A percentile compares a stretch with the other conserved stretches of the same genome.
Evolutionary conservation across 805 yeast genomes (phyloP).

Genomic region (Spathaspora hagerdaliae): DNA sequence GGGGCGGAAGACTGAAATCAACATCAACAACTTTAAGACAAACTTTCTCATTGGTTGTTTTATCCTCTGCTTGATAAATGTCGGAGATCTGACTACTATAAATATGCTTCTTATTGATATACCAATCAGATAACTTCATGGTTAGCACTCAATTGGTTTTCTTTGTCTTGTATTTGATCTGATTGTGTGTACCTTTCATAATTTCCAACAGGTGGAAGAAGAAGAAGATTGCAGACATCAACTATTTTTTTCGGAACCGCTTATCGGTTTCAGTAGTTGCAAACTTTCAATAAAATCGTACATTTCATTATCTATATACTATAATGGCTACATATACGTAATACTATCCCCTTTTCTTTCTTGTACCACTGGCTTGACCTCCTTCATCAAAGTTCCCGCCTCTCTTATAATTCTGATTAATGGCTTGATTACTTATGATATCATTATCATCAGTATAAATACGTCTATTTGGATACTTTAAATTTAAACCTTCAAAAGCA

Average conservation of each 20-base stretch:
- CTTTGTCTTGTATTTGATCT: background rate
- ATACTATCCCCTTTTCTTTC: constrained; percentile 24
- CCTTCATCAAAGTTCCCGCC: constrained; percentile 6
- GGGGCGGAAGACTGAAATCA: constrained; percentile 35
- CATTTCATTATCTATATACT: no score
- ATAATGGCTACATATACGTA: background rate
- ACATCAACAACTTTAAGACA: constrained; percentile 37
- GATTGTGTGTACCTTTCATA: background rate
- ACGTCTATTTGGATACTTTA: constrained; percentile 80
- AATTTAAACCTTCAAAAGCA: constrained; percentile 72
- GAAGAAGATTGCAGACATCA: no score
- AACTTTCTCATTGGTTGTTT: constrained; percentile 7
- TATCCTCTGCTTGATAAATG: constrained; percentile 23
- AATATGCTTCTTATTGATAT: constrained; percentile 16
- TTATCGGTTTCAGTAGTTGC: no score
- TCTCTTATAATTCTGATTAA: constrained; percentile 1
- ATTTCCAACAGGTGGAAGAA: no score
- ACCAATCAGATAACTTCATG: constrained; percentile 6
- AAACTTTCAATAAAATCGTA: no score
- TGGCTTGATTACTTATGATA: constrained; percentile 38
- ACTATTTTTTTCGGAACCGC: no score
- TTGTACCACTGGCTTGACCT: constrained; percentile 16
- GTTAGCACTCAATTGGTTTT: background rate
- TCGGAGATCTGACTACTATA: constrained; percentile 34
- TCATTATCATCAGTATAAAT: constrained; percentile 86